These are phyloP conservation scores for Fistulinella cinereoalba DNA, from an alignment of 1,284 basidiomycete species.

Conservation along the genomic window DNA sequence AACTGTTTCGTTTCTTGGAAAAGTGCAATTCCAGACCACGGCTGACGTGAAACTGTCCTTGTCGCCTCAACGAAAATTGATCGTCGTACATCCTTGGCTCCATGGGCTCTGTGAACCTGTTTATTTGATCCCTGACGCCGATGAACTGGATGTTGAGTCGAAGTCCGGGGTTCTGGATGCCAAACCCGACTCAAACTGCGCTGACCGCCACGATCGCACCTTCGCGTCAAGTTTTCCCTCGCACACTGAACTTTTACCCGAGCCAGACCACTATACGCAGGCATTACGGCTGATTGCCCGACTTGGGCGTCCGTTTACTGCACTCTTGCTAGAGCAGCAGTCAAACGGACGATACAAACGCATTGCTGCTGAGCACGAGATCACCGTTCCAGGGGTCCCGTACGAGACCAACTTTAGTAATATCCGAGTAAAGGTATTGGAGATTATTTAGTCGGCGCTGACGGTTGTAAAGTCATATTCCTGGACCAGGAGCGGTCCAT, in stretches of 20 bases:
- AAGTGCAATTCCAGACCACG: neutral
- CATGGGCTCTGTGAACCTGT: neutral
- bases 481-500: no score
- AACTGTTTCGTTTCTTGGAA: neutral
- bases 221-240: neutral
- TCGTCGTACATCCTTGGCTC: constrained; percentile 13
- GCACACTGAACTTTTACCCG: neutral
- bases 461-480: no score
- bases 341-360: constrained; percentile 2
- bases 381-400: constrained; percentile 3
- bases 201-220: neutral
- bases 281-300: constrained; percentile 3
- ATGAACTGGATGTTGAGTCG: neutral
- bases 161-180: neutral
- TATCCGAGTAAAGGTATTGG: neutral
- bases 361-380: constrained; percentile 6
- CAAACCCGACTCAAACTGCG: no score
- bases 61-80: constrained; percentile 1
- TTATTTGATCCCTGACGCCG: neutral
- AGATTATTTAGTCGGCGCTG: constrained; percentile 1
- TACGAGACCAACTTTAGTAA: neutral
- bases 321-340: constrained; percentile 5
- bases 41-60: neutral
- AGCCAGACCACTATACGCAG: neutral
- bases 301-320: constrained; percentile 4